Evolutionary conservation across 2,329 filamentous ascomycete species (phyloP), one percentile per base, ranked within the genome.

Genomic region (Penicillium sp.): DNA sequence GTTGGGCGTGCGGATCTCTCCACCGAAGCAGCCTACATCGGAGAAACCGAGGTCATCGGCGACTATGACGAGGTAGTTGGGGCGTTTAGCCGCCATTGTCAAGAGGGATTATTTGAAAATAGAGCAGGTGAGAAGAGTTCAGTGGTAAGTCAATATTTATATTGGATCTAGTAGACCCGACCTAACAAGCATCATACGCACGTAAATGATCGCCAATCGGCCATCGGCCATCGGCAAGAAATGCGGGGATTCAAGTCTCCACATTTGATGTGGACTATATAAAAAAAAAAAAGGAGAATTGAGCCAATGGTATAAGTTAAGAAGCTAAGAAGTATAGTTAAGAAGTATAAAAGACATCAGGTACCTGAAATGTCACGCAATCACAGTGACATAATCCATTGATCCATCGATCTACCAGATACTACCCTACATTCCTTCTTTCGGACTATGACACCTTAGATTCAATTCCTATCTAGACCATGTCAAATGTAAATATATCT

Each of bases 1-100:
- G 64, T 84, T 81, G 0, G 84, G 84, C 0, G 84, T 87, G 36
- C 78, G 77, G 63, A 87, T 86, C 70, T 87, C 83, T 60, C 81
- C 79, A 43, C 84, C 84, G 63, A 84, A 87, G 65, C 80, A 81
- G 47, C 80, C 79, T 21, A 84, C 76, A 62, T 87, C 84, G 45
- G 81, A 81, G 75, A 84, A 85, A n/a, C 83, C 83, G 19, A 85
- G 75, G 66, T 85, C 83, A 67, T 85, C 82, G 31, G 82, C 82
- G 41, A 84, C 78, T 57, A 84, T 78, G 62, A 86, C 76, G 52
- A 86, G 79, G 70, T 86, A 86, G 67, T 86, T 86, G 21, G 84
- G 84, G 40, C 80, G 78, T 69, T 79, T 79, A 10, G 68, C 19
- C 50, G 65, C 52, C 68, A 72, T 72, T 46, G 7, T 59, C 23